A percentile compares a stretch with the other conserved stretches of the same genome.
Evolutionary conservation across 495 filamentous ascomycete species (phyloP).

Genomic region (Penicillium parvum): DNA sequence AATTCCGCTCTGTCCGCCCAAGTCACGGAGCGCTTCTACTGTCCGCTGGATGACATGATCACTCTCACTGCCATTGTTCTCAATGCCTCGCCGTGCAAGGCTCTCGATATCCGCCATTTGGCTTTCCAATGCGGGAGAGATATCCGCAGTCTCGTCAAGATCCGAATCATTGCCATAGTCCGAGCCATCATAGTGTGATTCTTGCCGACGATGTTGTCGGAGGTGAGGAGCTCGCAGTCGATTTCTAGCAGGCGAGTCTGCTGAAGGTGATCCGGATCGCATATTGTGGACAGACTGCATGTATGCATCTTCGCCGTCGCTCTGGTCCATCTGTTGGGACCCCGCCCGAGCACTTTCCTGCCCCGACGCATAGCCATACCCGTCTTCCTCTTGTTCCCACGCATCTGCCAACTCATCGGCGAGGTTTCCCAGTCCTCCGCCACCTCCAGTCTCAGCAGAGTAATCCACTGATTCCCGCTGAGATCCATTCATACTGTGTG

Average conservation of each 20-base stretch:
- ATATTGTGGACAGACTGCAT: conserved; percentile 23
- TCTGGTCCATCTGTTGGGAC: conserved; percentile 31
- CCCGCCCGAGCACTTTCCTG: conserved; percentile 33
- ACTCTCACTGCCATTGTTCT: conserved; percentile 62
- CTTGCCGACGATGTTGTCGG: conserved; percentile 41
- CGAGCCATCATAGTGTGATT: conserved; percentile 54
- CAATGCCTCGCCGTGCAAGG: conserved; percentile 65
- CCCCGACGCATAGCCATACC: conserved; percentile 40
- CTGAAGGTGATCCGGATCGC: conserved; percentile 27
- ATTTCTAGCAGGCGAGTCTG: conserved; percentile 23
- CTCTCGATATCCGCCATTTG: conserved; percentile 75
- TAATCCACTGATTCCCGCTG: conserved; percentile 41
- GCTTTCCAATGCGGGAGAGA: conserved; percentile 66
- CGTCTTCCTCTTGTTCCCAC: conserved; percentile 58
- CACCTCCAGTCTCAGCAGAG: conserved; percentile 36
- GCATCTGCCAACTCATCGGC: conserved; percentile 68
- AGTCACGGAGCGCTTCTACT: conserved; percentile 67
- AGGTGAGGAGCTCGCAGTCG: conserved; percentile 28
- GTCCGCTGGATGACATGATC: conserved; percentile 69
- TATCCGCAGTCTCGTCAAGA: conserved; percentile 59
- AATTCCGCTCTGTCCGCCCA: conserved; percentile 75
- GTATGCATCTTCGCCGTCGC: conserved; percentile 35
- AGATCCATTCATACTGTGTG: conserved; percentile 50
- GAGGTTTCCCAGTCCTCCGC: conserved; percentile 68
- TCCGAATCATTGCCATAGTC: conserved; percentile 69